These are phyloP conservation scores for Backusella luteola DNA, from an alignment of 192 early-diverging fungal species.

Conservation along the genomic window DNA sequence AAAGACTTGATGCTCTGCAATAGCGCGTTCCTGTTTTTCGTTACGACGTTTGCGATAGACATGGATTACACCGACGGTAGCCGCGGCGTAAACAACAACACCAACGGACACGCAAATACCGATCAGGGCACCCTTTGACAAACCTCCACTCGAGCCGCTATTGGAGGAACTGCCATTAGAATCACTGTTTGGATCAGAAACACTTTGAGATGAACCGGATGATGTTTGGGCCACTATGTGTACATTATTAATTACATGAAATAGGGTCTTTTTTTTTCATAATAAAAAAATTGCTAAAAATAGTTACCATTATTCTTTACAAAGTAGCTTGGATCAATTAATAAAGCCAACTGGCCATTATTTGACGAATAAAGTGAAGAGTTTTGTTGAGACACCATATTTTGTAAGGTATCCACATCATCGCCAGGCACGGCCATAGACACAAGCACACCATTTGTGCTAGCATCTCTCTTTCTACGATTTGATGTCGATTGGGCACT, in stretches of 20 bases:
- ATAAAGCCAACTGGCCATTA: slow-evolving; percentile 23
- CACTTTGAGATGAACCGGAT: not conserved
- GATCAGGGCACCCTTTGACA: slow-evolving; percentile 32
- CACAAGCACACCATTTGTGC: slow-evolving; percentile 19
- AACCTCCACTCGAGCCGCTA: not conserved
- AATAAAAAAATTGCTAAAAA: not conserved
- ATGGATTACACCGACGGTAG: slow-evolving; percentile 30
- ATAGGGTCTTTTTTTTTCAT: not conserved
- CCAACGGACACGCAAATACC: slow-evolving; percentile 37
- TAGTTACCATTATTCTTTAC: slow-evolving; percentile 1
- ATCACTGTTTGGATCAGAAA: slow-evolving; percentile 17
- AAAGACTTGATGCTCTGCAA: slow-evolving; percentile 22
- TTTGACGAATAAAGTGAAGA: slow-evolving; percentile 11
- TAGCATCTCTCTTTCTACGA: not conserved
- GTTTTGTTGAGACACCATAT: not conserved
- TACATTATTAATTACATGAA: not conserved
- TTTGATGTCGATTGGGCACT: not conserved
- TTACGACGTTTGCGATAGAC: slow-evolving; percentile 22
- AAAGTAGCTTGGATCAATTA: slow-evolving; percentile 27
- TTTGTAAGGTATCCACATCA: slow-evolving; percentile 10
- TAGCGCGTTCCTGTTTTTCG: slow-evolving; percentile 12
- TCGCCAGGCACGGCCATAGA: slow-evolving; percentile 28
- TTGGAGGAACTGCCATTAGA: not conserved
- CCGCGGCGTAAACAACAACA: slow-evolving; percentile 35
- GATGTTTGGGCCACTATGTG: not conserved